Conservation (phyloP, 768 basidiomycete genomes). For the Termitomyces sp. region DNA sequence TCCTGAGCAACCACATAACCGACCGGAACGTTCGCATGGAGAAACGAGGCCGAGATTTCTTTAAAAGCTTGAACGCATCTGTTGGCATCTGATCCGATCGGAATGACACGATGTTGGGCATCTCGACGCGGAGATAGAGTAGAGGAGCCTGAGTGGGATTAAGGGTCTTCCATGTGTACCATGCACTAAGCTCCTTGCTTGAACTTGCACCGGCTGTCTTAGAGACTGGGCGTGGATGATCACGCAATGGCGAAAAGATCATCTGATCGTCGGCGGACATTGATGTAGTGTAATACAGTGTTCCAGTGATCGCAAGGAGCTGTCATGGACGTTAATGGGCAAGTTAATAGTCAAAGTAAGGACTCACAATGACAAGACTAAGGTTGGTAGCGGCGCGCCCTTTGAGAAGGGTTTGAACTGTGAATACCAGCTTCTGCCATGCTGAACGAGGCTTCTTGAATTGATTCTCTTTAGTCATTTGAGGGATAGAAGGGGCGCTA, state of each 20-base stretch:
- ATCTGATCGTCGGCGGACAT: slow-evolving; percentile 24
- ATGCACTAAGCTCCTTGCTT: slow-evolving; percentile 43
- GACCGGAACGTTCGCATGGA: slow-evolving; percentile 50
- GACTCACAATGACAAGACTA: slow-evolving; percentile 70
- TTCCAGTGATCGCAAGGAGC: slow-evolving; percentile 75
- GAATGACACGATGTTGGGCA: slow-evolving; percentile 75
- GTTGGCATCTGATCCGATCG: slow-evolving; percentile 33
- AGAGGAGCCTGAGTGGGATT: slow-evolving; percentile 65
- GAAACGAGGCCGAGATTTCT: slow-evolving; percentile 35
- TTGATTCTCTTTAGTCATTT: slow-evolving; percentile 21
- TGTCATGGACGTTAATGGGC: slow-evolving; percentile 21
- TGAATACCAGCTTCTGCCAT: slow-evolving; percentile 38
- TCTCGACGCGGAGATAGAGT: slow-evolving; percentile 77
- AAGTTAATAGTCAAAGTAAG: slow-evolving; percentile 4
- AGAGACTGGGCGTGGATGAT: slow-evolving; percentile 29
- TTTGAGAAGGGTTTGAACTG: slow-evolving; percentile 46
- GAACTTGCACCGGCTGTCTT: slow-evolving; percentile 18
- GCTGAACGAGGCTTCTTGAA: slow-evolving; percentile 39
- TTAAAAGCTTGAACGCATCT: slow-evolving; percentile 14
- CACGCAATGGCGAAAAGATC: slow-evolving; percentile 27
- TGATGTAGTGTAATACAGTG: slow-evolving; percentile 69
- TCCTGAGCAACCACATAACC: slow-evolving; percentile 73
- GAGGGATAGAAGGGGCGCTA: slow-evolving; percentile 40
- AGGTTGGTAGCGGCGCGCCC: slow-evolving; percentile 75
- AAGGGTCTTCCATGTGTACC: slow-evolving; percentile 72